A percentile compares a stretch with the other conserved stretches of the same genome.
phyloP scores from a whole-genome alignment of 2,329 filamentous ascomycete species.

The Aspergillus persii region DNA sequence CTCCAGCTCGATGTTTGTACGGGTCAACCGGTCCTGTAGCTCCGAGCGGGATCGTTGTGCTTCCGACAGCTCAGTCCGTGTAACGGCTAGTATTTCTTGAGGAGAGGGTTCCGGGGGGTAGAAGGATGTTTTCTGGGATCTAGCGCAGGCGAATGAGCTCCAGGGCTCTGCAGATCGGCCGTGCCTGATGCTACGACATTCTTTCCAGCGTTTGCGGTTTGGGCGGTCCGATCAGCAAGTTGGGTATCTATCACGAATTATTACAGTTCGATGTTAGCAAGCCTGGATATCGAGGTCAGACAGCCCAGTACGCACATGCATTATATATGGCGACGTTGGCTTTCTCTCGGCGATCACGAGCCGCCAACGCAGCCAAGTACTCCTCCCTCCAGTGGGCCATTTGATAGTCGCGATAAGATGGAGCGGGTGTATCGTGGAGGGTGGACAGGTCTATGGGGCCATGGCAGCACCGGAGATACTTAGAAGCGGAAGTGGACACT shows the following conservation, averaged over 20 bases:
- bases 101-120: slow-evolving; percentile 25
- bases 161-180: slow-evolving; percentile 21
- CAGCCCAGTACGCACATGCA: slow-evolving; percentile 58
- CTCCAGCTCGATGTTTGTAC: slow-evolving; percentile 62
- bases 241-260: slow-evolving; percentile 53
- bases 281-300: background rate
- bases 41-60: slow-evolving; percentile 72
- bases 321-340: slow-evolving; percentile 68
- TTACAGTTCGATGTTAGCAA: background rate
- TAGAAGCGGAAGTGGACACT: too few species aligned
- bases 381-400: slow-evolving; percentile 77
- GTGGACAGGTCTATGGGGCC: slow-evolving; percentile 11
- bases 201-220: slow-evolving; percentile 48
- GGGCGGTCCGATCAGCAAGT: slow-evolving; percentile 65
- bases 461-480: background rate
- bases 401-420: slow-evolving; percentile 12
- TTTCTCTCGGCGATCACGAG: slow-evolving; percentile 67
- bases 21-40: slow-evolving; percentile 62
- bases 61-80: slow-evolving; percentile 68
- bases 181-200: slow-evolving; percentile 26
- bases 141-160: slow-evolving; percentile 30
- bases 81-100: slow-evolving; percentile 31
- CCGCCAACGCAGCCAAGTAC: slow-evolving; percentile 72
- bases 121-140: slow-evolving; percentile 27
- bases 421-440: background rate